Conservation (phyloP, 768 basidiomycete species). For the Boletus pseudopeckii region DNA sequence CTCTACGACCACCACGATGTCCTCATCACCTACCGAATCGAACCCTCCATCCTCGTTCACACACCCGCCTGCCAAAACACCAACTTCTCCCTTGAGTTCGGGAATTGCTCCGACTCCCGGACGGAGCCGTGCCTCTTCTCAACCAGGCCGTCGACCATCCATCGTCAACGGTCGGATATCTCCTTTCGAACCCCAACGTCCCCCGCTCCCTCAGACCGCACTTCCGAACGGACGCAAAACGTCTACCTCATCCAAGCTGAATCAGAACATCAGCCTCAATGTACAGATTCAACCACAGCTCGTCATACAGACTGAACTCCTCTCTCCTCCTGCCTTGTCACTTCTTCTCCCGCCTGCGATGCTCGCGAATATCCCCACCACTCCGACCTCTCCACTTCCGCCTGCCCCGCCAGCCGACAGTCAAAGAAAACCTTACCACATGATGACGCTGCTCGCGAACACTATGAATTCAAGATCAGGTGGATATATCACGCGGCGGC, state of each 20-base stretch:
- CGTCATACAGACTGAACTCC: conserved; percentile 49
- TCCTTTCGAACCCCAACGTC: conserved; percentile 47
- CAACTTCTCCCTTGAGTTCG: conserved; percentile 41
- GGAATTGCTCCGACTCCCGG: conserved; percentile 35
- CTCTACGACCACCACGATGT: conserved; percentile 22
- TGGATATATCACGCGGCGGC: conserved; percentile 81
- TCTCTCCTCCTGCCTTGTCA: conserved; percentile 37
- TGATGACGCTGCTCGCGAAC: conserved; percentile 77
- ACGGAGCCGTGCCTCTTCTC: conserved; percentile 69
- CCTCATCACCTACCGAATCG: conserved; percentile 38
- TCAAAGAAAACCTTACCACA: conserved; percentile 81
- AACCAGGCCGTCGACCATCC: conserved; percentile 71
- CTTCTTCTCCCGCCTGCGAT: conserved; percentile 46
- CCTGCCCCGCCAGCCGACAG: conserved; percentile 68
- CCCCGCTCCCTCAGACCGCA: conserved; percentile 46
- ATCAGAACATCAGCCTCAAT: conserved; percentile 42
- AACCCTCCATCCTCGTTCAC: conserved; percentile 35
- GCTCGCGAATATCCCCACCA: conserved; percentile 59
- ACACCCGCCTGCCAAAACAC: conserved; percentile 27
- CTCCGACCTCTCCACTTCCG: conserved; percentile 77
- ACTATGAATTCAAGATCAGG: conserved; percentile 80
- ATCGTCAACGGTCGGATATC: conserved; percentile 49
- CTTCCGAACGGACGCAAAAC: conserved; percentile 52
- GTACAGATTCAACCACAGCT: conserved; percentile 48
- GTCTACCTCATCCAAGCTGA: conserved; percentile 59